Base-by-base conservation (phyloP, 1,284 basidiomycete species). In the Chondrostereum purpureum region DNA sequence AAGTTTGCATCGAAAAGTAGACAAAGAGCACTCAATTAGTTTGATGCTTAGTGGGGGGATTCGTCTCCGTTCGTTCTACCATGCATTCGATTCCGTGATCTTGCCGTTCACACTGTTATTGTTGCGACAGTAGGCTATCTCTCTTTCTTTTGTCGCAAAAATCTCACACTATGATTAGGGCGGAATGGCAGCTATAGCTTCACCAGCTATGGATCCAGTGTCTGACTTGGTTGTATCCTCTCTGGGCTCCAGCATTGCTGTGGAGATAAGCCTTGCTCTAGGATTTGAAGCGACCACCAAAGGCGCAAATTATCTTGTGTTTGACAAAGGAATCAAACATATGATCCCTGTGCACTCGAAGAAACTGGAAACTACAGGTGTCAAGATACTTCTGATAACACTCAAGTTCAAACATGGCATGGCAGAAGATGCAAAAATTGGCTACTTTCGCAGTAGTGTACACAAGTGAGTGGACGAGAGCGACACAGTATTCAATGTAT, bases 61-160 rank as follows among this genome's bases (percentile, higher is more conserved):
- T 80, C 78, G 3, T 80, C 75, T 11, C 79, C 79, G 12, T 59
- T 82, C 3, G 64, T 78, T 22, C 66, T 82, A n/a, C 80, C 79
- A 21, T 81, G 78, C 61, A 75, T 83, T 40, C 71, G 80, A 12
- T 80, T 83, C 58, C 64, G 79, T 36, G 78, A 81, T 59, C 63
- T 83, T 18, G 78, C 68, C 19, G 72, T 82, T 20, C 78, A 81
- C 54, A 75, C 72, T 3, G 73, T 80, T 31, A 71, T 81, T 23
- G 75, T 67, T 35, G 78, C 74, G 35, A 82, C 79, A 27, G 78
- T 80, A 56, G 58, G 72, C 56, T 23, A 17, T 19, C 40, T n/a
- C n/a, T n/a, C n/a, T n/a, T n/a, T n/a, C n/a, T n/a, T n/a, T n/a
- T n/a, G n/a, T n/a, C n/a, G n/a, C n/a, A n/a, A n/a, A n/a, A n/a